phyloP scores from a whole-genome alignment of 805 yeast genomes.

The Metschnikowia picachoensis region DNA sequence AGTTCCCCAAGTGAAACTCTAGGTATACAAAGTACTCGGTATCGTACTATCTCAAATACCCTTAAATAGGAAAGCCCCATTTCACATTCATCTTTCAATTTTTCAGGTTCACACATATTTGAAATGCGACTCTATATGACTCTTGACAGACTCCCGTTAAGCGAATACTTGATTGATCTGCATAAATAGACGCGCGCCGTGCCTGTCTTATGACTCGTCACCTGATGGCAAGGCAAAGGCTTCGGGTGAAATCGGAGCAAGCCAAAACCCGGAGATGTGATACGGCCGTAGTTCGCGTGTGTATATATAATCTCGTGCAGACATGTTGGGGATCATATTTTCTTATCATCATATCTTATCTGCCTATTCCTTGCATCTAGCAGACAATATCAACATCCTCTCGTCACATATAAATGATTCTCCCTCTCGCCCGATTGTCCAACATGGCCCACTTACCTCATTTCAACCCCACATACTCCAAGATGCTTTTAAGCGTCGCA shows the following conservation, averaged over 20 bases:
- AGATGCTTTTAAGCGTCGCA: constrained; percentile 20
- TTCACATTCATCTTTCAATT: background rate
- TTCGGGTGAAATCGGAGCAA: background rate
- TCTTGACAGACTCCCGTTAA: background rate
- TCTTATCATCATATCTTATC: background rate
- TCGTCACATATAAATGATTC: constrained; percentile 3
- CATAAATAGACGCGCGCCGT: background rate
- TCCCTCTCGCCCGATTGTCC: constrained; percentile 7
- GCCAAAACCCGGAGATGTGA: background rate
- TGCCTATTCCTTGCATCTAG: background rate
- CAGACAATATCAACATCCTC: background rate
- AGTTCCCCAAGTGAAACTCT: too few relatives aligned
- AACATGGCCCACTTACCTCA: constrained; percentile 12
- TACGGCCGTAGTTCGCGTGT: background rate
- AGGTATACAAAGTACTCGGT: too few relatives aligned
- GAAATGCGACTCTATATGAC: background rate
- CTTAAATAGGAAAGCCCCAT: background rate
- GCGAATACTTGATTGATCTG: constrained; percentile 5
- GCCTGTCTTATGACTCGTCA: background rate
- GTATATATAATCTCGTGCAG: background rate
- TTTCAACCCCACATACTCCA: constrained; percentile 13
- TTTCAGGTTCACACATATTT: background rate
- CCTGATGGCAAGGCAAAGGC: background rate
- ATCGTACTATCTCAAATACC: background rate
- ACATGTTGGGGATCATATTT: too few relatives aligned